These are phyloP conservation scores for Speleostelium caveatum DNA, from an alignment of 78 protist species.

Conservation along the genomic window DNA sequence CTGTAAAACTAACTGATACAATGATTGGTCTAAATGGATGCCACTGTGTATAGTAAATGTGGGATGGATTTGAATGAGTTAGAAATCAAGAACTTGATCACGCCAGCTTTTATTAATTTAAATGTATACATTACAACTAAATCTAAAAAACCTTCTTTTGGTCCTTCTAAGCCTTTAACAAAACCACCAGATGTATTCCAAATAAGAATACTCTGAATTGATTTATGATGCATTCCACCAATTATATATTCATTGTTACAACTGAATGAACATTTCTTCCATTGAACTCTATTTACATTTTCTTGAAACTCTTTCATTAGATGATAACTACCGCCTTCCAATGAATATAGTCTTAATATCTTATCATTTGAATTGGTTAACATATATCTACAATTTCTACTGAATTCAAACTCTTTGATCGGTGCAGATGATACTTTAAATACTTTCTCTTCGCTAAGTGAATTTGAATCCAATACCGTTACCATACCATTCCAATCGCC, in stretches of 20 bases:
- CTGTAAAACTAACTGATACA: conserved; percentile 12
- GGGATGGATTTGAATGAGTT: background rate
- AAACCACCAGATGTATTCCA: conserved; percentile 78
- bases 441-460: conserved; percentile 1
- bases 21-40: conserved; percentile 83
- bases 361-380: conserved; percentile 53
- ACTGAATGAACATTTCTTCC: conserved; percentile 78
- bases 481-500: conserved; percentile 42
- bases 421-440: conserved; percentile 11
- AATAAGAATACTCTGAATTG: conserved; percentile 56
- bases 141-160: conserved; percentile 84
- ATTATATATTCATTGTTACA: conserved; percentile 65
- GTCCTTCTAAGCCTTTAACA: conserved; percentile 84
- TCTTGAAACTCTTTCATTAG: conserved; percentile 46
- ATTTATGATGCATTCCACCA: conserved; percentile 65
- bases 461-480: background rate
- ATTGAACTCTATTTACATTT: conserved; percentile 76
- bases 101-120: too few relatives aligned
- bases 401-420: conserved; percentile 56
- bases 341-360: conserved; percentile 36
- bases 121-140: too few relatives aligned
- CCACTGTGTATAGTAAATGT: conserved; percentile 54
- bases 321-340: background rate
- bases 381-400: conserved; percentile 54
- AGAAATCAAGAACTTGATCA: background rate